Evolutionary conservation across 148 eudicot species (phyloP).

Genomic region (Rhododendron griersonianum): DNA sequence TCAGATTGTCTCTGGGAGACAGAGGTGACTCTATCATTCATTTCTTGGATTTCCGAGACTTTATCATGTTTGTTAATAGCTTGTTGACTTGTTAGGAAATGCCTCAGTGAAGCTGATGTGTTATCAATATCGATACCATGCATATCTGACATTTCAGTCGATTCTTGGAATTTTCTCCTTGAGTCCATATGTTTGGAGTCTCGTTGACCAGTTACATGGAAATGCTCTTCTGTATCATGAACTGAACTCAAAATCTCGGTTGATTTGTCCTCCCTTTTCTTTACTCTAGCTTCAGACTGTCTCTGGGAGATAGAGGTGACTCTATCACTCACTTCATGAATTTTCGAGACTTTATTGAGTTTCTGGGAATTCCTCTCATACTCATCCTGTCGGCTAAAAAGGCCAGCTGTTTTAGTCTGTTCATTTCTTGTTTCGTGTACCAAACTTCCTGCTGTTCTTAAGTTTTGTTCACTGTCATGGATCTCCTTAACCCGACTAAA

Average conservation of each 20-base stretch:
- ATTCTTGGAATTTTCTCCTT: slow-evolving; percentile 20
- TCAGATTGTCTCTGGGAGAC: slow-evolving; percentile 26
- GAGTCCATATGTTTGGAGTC: slow-evolving; percentile 23
- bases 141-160: slow-evolving; percentile 20
- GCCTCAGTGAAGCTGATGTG: slow-evolving; percentile 21
- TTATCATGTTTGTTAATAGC: slow-evolving; percentile 19
- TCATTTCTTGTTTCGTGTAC: slow-evolving; percentile 33
- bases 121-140: slow-evolving; percentile 1
- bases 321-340: slow-evolving; percentile 19
- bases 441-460: slow-evolving; percentile 16
- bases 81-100: slow-evolving; percentile 16
- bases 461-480: slow-evolving; percentile 16
- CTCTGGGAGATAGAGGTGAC: slow-evolving; percentile 20
- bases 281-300: slow-evolving; percentile 32
- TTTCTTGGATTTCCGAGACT: slow-evolving; percentile 26
- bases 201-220: slow-evolving; percentile 19
- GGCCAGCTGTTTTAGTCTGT: slow-evolving; percentile 31
- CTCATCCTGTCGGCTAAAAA: slow-evolving; percentile 20
- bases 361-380: slow-evolving; percentile 23
- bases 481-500: slow-evolving; percentile 18
- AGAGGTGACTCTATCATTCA: slow-evolving; percentile 19
- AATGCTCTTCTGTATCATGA: slow-evolving; percentile 22
- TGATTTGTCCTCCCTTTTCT: slow-evolving; percentile 30
- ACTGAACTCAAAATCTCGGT: slow-evolving; percentile 18
- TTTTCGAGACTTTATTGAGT: slow-evolving; percentile 23